Evolutionary conservation across 495 filamentous ascomycete genomes (phyloP), one percentile per base, ranked within the genome.

Genomic region (Annulohypoxylon stygium): DNA sequence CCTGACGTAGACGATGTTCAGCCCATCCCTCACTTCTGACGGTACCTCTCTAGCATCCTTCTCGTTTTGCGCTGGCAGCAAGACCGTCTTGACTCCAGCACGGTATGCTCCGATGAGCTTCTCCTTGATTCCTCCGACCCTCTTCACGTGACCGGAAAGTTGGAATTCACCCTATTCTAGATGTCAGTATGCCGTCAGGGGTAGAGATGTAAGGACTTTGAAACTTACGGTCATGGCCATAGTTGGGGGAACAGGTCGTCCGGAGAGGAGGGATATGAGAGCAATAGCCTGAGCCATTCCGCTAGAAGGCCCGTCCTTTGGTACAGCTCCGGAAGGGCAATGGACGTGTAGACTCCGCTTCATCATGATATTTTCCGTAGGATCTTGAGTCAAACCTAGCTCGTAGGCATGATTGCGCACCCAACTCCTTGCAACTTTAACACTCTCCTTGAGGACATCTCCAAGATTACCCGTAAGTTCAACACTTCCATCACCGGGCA

Each of bases 391-490:
- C 57, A 99, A 82, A 11, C 94, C 94, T 16, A 99, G 88, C 75
- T 95, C 93, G 75, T 90, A 98, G 2, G 96, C 95, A 80, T 98
- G 96, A 20, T 94, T 93, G 81, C 97, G 97, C 37, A 99, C 96
- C 96, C 96, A 98, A 10, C 91, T 86, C 41, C 98, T 86, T 23
- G 96, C 96, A 20, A 99, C 96, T 79, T 98, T 95, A 45, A 98
- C 97, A 70, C 91, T 94, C 81, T 99, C 96, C 83, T 98, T 98
- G 47, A 99, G 89, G 18, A 98, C 96, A 78, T 97, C 94, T 65
- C 96, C 97, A n/a, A 99, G 89, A 78, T 97, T 99, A 54, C 96
- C 96, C 14, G 96, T 99, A n/a, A 98, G 89, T 82, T 98, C 95
- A 53, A 99, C 92, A 53, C 92, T 91, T 36, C 96, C 96, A 61